Percentiles rank a stretch among this genome's conserved stretches.
Evolutionary conservation across 305 asterid genomes (phyloP).

Genomic region (Plantago rigida): DNA sequence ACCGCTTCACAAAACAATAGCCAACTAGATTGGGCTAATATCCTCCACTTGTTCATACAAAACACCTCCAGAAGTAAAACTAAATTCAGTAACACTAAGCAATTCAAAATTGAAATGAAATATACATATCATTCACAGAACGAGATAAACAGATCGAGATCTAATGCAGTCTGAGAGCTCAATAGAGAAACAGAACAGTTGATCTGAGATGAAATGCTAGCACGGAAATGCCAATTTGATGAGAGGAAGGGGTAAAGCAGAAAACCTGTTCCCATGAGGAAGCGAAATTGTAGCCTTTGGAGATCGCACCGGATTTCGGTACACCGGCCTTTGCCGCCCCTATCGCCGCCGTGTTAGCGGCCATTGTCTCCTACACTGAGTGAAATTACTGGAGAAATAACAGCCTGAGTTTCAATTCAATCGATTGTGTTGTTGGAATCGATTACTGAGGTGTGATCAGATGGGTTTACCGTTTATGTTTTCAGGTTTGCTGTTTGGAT

Average conservation of each 20-base stretch:
- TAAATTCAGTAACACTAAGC: conserved; percentile 8
- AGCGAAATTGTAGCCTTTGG: conserved; percentile 85
- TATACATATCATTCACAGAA: too few relatives aligned
- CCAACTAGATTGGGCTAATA: conserved; percentile 6
- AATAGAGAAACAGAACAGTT: too few relatives aligned
- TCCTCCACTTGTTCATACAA: conserved; percentile 3
- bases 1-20: neutral
- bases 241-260: neutral
- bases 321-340: conserved; percentile 40
- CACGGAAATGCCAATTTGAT: neutral
- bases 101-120: neutral
- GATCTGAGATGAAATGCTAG: neutral
- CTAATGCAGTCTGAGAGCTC: conserved; percentile 15
- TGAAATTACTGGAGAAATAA: neutral
- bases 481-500: too few relatives aligned
- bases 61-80: conserved; percentile 1
- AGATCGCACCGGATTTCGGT: conserved; percentile 72
- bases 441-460: too few relatives aligned
- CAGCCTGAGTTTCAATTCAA: too few relatives aligned
- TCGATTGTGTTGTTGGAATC: too few relatives aligned
- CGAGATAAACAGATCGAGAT: neutral
- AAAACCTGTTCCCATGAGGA: conserved; percentile 91
- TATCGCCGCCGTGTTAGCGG: conserved; percentile 31
- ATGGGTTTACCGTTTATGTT: too few relatives aligned
- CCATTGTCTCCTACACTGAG: conserved; percentile 29